A percentile compares a stretch with the other conserved stretches of the same genome.
These are phyloP conservation scores for Pseudognaphalium luteoalbum DNA, from an alignment of 129 eudicot genomes.

Conservation along the genomic window DNA sequence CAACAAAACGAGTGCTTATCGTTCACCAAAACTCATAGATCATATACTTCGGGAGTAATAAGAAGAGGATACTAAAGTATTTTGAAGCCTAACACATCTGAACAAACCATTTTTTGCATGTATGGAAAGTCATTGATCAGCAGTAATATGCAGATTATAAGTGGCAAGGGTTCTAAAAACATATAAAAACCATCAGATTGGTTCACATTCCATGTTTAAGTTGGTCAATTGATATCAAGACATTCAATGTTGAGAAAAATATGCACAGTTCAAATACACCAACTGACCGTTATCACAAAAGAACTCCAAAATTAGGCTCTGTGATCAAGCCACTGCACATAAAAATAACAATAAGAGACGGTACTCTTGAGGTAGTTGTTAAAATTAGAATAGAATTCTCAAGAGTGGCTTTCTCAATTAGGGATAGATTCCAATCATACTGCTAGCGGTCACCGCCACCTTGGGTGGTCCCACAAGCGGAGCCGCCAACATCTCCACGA, in stretches of 20 bases:
- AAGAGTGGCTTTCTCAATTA: conserved; percentile 13
- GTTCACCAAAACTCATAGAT: too few relatives aligned
- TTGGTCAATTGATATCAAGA: conserved; percentile 23
- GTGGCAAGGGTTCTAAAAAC: neutral
- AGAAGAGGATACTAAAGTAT: too few relatives aligned
- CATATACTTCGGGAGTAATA: too few relatives aligned
- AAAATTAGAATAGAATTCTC: conserved; percentile 7
- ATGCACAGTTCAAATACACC: conserved; percentile 32
- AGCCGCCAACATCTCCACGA: conserved; percentile 56
- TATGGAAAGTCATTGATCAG: neutral
- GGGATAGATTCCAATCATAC: conserved; percentile 1
- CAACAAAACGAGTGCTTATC: neutral
- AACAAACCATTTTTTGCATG: neutral
- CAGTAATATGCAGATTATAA: neutral
- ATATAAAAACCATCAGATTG: conserved; percentile 18
- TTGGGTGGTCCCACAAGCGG: conserved; percentile 43
- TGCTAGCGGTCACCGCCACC: conserved; percentile 47
- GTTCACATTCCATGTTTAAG: conserved; percentile 30
- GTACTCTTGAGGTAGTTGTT: conserved; percentile 12
- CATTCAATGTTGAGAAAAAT: conserved; percentile 29
- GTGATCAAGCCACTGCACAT: conserved; percentile 39
- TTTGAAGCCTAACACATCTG: too few relatives aligned
- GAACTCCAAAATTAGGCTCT: conserved; percentile 32
- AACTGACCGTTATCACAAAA: conserved; percentile 21
- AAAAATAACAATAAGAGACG: conserved; percentile 9